Conservation (phyloP, 2,329 filamentous ascomycete species). For the Elsinoe arachidis region DNA sequence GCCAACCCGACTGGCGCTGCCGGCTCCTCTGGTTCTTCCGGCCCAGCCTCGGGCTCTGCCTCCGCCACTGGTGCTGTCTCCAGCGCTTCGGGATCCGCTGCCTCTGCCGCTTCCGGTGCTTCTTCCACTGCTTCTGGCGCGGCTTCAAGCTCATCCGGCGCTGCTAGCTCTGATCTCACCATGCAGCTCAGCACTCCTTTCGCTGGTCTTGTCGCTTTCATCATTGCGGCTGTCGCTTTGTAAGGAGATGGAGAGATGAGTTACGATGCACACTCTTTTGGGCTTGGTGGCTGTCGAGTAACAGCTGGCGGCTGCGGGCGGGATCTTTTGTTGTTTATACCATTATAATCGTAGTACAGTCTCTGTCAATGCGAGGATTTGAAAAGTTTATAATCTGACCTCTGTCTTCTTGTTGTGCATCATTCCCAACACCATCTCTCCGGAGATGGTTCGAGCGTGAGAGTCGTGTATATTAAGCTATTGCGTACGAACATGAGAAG, state of each 20-base stretch:
- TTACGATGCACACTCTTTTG: slow-evolving; percentile 5
- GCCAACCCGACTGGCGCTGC: slow-evolving; percentile 21
- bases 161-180: slow-evolving; percentile 12
- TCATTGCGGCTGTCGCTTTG: slow-evolving; percentile 15
- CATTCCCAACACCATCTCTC: too few relatives aligned
- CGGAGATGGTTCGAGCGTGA: too few relatives aligned
- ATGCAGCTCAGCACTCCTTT: slow-evolving; percentile 13
- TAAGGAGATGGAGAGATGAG: slow-evolving; percentile 6
- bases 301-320: slow-evolving; percentile 1
- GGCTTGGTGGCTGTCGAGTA: neutral
- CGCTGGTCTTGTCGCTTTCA: slow-evolving; percentile 14
- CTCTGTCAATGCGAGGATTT: slow-evolving; percentile 3
- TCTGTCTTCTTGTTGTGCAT: too few relatives aligned
- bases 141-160: slow-evolving; percentile 23
- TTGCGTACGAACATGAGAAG: too few relatives aligned
- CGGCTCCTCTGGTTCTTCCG: slow-evolving; percentile 17
- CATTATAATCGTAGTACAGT: slow-evolving; percentile 11
- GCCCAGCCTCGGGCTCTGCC: slow-evolving; percentile 18
- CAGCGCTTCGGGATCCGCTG: slow-evolving; percentile 21
- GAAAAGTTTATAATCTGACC: neutral
- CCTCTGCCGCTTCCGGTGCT: slow-evolving; percentile 5
- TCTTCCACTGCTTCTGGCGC: slow-evolving; percentile 1
- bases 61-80: slow-evolving; percentile 5
- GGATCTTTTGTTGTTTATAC: slow-evolving; percentile 3
- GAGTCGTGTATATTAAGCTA: too few relatives aligned